Percentiles rank a stretch among this genome's conserved stretches.
These are phyloP conservation scores for Priceomyces carsonii DNA, from an alignment of 805 yeast species.

Conservation along the genomic window DNA sequence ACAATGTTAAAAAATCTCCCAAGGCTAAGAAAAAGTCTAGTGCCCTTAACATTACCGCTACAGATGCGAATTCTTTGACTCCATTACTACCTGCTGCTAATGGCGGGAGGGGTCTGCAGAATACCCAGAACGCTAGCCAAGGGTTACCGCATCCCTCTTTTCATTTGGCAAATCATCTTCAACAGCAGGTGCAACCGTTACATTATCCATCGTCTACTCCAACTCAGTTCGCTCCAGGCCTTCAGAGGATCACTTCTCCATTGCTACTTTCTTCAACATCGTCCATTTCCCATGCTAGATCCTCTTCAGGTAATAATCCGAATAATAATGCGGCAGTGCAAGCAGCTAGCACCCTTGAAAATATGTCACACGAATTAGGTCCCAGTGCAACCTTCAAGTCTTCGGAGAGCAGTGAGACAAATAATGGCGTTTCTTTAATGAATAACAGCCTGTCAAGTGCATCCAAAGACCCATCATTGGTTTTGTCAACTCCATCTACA, in stretches of 20 bases:
- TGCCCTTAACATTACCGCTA: conserved; percentile 9
- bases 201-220: conserved; percentile 72
- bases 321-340: conserved; percentile 23
- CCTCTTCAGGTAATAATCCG: conserved; percentile 12
- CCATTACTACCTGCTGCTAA: conserved; percentile 29
- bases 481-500: conserved; percentile 38
- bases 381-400: conserved; percentile 43
- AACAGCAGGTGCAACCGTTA: conserved; percentile 49
- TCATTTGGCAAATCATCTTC: conserved; percentile 20
- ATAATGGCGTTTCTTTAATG: conserved; percentile 34
- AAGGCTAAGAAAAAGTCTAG: conserved; percentile 15
- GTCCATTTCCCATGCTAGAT: conserved; percentile 42
- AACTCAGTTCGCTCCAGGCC: conserved; percentile 66
- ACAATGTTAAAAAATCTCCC: conserved; percentile 23
- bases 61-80: conserved; percentile 18
- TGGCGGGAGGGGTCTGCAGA: conserved; percentile 7
- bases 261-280: conserved; percentile 55
- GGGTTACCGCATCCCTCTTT: conserved; percentile 8
- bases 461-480: conserved; percentile 14
- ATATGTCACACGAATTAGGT: conserved; percentile 44
- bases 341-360: conserved; percentile 47
- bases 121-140: conserved; percentile 6
- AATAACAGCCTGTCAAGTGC: conserved; percentile 24
- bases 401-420: conserved; percentile 9
- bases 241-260: conserved; percentile 66